Conservation (phyloP, 2,329 filamentous ascomycete species). For the Cercospora sojina region DNA sequence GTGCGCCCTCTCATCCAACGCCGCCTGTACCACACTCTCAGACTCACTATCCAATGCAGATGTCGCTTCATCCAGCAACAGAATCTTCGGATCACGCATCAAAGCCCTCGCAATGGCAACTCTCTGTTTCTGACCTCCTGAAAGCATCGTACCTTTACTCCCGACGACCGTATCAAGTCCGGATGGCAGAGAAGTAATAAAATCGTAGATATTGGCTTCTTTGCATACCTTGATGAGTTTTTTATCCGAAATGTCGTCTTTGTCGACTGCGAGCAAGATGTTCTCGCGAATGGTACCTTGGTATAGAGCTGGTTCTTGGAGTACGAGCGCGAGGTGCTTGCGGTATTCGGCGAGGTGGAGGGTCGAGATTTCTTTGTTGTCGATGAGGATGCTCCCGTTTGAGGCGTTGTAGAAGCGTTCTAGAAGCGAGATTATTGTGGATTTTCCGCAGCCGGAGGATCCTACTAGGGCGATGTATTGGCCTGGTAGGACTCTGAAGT, state of each 20-base stretch:
- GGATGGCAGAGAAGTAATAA: constrained; percentile 53
- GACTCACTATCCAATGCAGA: constrained; percentile 62
- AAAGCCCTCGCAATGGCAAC: constrained; percentile 56
- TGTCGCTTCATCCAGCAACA: constrained; percentile 61
- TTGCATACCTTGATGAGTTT: constrained; percentile 49
- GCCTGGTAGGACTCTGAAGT: constrained; percentile 35
- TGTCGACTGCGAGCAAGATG: constrained; percentile 42
- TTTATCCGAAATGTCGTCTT: constrained; percentile 41
- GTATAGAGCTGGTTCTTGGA: constrained; percentile 50
- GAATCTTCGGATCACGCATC: constrained; percentile 51
- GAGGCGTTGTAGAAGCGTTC: constrained; percentile 49
- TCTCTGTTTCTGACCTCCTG: constrained; percentile 57
- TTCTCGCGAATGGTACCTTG: constrained; percentile 46
- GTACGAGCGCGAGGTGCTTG: constrained; percentile 45
- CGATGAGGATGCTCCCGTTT: constrained; percentile 44
- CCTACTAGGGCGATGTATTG: constrained; percentile 50
- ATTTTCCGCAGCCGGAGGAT: constrained; percentile 50
- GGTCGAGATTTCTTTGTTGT: constrained; percentile 57
- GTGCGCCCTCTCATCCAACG: constrained; percentile 56
- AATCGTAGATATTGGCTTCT: constrained; percentile 54
- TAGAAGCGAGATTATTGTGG: constrained; percentile 47
- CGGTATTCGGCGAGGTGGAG: constrained; percentile 44
- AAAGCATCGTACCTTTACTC: constrained; percentile 49
- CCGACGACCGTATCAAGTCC: constrained; percentile 52
- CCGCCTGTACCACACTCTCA: constrained; percentile 65